phyloP scores from a whole-genome alignment of 768 basidiomycete species.

The Lyophyllum shimeji region DNA sequence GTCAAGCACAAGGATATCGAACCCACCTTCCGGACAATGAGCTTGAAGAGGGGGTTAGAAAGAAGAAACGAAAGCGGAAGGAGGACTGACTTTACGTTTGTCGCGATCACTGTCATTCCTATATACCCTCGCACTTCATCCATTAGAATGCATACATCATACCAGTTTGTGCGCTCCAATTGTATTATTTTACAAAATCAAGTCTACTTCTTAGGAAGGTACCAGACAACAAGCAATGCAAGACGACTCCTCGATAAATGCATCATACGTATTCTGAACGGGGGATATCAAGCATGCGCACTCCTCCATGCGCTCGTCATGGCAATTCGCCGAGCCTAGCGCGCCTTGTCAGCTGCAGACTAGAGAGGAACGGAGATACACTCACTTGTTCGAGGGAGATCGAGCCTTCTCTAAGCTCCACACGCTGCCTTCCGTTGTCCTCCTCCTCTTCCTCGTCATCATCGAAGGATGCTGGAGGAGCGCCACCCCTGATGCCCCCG shows the following conservation, averaged over 20 bases:
- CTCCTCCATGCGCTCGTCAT: constrained; percentile 91
- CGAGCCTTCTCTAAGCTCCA: constrained; percentile 78
- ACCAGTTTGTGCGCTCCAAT: constrained; percentile 12
- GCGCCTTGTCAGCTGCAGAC: constrained; percentile 5
- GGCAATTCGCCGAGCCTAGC: constrained; percentile 77
- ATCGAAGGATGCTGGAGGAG: constrained; percentile 35
- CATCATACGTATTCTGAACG: not conserved
- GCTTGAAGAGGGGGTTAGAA: constrained; percentile 7
- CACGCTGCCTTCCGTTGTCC: constrained; percentile 63
- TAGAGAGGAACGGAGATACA: constrained; percentile 4
- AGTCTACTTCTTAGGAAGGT: constrained; percentile 16
- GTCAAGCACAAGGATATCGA: not conserved
- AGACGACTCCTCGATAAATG: constrained; percentile 17
- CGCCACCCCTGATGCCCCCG: constrained; percentile 63
- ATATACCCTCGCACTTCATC: not conserved
- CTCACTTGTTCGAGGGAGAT: constrained; percentile 92
- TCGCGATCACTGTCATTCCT: not conserved
- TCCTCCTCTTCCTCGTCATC: constrained; percentile 78
- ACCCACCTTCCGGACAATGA: not conserved
- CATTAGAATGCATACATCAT: not conserved
- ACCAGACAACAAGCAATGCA: constrained; percentile 2
- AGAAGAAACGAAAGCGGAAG: constrained; percentile 16
- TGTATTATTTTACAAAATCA: constrained; percentile 13
- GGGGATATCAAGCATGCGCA: constrained; percentile 44
- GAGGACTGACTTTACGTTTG: not conserved